Evolutionary conservation across 2,329 filamentous ascomycete genomes (phyloP), one percentile per base, ranked within the genome.

Genomic region (Chalaropsis thielavioides): DNA sequence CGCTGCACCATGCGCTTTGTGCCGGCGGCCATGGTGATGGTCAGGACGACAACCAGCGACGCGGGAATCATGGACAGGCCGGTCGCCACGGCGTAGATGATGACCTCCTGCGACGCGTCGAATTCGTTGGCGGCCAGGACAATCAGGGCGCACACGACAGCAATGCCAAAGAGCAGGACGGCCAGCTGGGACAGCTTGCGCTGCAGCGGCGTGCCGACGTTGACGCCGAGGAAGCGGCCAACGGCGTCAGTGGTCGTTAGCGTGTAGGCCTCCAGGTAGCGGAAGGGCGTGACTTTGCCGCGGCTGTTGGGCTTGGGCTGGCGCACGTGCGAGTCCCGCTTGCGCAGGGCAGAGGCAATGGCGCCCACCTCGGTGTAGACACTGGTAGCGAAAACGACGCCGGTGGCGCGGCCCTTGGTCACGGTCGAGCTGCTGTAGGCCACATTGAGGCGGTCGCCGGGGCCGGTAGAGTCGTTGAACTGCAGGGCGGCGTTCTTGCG

Each of bases 131-230:
- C 82, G 6, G 78, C 85, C 58, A 88, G 79, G 46, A 88, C 85
- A 69, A 89, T 83, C 69, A 89, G 81, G 8, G 85, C 85, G 68
- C 85, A 86, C 31, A 89, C 70, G 13, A 89, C 81, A 1, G 86
- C 86, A 62, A 87, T 80, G 38, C 77, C 79, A 70, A 89, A 88
- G 1, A 89, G 79, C 1, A 86, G 72, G 19, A 88, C 77, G 24
- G 86, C 86, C 61, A 89, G 79, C 72, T 83, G 82, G 60, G 85
- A 86, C 17, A 89, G 77, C 70, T 86, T 88, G 69, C 81, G 80
- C 72, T 88, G 85, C 19, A 89, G 77, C 2, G 86, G 87, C 11
- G 86, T 89, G 59, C 87, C 86, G 13, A 86, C 80, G 64, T 82
- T 86, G 67, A 88, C 80, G 62, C 86, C 86, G 8, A 89, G 76